Evolutionary conservation across 2,329 filamentous ascomycete species (phyloP), one percentile per base, ranked within the genome.

Genomic region (Lojkania enalia): DNA sequence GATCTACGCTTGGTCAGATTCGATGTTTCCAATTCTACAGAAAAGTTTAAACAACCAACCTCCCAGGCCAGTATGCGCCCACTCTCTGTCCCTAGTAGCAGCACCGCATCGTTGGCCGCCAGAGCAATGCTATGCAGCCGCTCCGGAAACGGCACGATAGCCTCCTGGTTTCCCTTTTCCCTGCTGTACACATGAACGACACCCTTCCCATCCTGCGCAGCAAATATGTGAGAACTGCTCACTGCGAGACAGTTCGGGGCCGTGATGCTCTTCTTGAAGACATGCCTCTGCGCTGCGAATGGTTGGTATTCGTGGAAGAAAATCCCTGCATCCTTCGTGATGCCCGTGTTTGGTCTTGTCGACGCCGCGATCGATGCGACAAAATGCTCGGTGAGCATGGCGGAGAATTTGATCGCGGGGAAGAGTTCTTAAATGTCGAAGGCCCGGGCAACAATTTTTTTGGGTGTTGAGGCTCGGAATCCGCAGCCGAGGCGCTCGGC

Each of bases 61-160:
- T 99, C 94, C 94, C 94, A 99, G 2, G 95, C 71, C 60, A 96
- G 87, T 54, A 97, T 71, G 44, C 91, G 83, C 13, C 94, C 94
- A 57, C 90, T 89, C 44, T 85, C 83, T 0, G 90, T 95, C 9
- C 94, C 94, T 42, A 95, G 70, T 42, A 90, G 75, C 53, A 96
- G 76, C 38, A 95, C 80, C 41, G 77, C 74, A 52, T 77, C 77
- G 53, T 88, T 81, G 36, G 81, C 85, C 18, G 84, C 83, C 42
- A 95, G 77, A 16, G 84, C 80, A 60, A 95, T 74, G 70, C 87
- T 90, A 53, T 84, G 85, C 61, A 99, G 89, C 59, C 85, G 82
- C 71, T 97, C 92, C 0, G 87, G 85, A 60, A 99, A 95, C 0
- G 91, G 87, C 15, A 97, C 83, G 14, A 89, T 81, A 5, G 89